A percentile compares a stretch with the other conserved stretches of the same genome.
These are phyloP conservation scores for Tuctoria greenei DNA, from an alignment of 176 grass and related monocot genomes.

Conservation along the genomic window DNA sequence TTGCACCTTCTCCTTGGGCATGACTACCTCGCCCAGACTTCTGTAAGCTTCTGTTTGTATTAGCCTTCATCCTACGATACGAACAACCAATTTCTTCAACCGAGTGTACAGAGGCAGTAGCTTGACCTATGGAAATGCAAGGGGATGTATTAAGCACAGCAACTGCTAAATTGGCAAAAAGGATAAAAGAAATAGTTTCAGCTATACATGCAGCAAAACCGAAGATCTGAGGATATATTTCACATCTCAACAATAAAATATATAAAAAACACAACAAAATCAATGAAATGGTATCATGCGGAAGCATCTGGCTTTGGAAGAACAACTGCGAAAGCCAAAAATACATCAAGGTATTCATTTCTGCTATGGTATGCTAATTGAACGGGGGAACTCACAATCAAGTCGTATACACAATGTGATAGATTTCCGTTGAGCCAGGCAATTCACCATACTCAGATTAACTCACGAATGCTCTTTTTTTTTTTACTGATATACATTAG, in stretches of 20 bases:
- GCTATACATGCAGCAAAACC: neutral
- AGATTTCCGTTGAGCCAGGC: neutral
- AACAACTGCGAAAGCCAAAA: neutral
- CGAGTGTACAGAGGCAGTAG: constrained; percentile 15
- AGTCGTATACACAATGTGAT: neutral
- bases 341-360: neutral
- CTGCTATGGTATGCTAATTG: neutral
- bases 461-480: neutral
- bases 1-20: constrained; percentile 73
- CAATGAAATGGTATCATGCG: neutral
- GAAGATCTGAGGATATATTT: neutral
- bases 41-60: constrained; percentile 60
- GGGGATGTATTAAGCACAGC: constrained; percentile 14
- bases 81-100: constrained; percentile 40
- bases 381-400: neutral
- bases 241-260: neutral
- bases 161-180: neutral
- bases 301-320: neutral
- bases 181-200: neutral
- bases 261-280: neutral
- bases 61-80: constrained; percentile 63
- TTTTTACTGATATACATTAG: neutral
- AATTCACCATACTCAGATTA: neutral
- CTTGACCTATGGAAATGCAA: constrained; percentile 41
- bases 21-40: constrained; percentile 49